Base-by-base conservation (phyloP, 306 rosid genomes). In the Fragaria nilgerrensis region DNA sequence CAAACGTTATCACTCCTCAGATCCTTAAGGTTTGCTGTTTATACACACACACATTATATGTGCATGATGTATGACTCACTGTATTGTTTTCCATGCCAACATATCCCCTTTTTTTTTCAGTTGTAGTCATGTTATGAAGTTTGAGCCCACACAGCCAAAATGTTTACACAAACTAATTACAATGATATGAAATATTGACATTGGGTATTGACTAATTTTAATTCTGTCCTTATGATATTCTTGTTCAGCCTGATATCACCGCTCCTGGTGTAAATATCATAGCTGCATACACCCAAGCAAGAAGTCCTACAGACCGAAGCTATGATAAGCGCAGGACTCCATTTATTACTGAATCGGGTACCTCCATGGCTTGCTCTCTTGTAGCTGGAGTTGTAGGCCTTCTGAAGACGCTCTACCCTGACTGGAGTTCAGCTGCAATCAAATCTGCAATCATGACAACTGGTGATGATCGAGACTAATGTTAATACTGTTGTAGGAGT, bases 301-400 rank as follows among this genome's bases (percentile, higher is more conserved):
- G n/a, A 11, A 84, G 91, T 77, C 93, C 93, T 0, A 81, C 94
- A 10, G 79, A 39, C 0, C 16, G 61, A 76, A 5, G 25, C 0
- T 71, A 50, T 25, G 97, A 92, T 75, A 66, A 67, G 9, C 91
- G 92, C 39, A 66, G 78, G 74, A 56, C 78, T 82, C 88, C 92
- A 14, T 93, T 75, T 67, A 70, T 75, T 64, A 77, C 83, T 6
- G 83, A 80, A 83, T 90, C 93, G 8, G 97, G 97, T 69, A 93
- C 97, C 43, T 93, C 97, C 72, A 90, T 93, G 93, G 77, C 96
- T 4, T 90, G 93, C 80, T 96, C 98, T 56, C 96, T 91, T 68
- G 94, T 93, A 6, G 65, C 93, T 17, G 94, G 98, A 25, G 59
- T 90, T 27, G 90, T 49, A 39, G 96, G 96, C 73, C 98, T 93